These are phyloP conservation scores for Diaporthe sp. DNA, from an alignment of 2,329 filamentous ascomycete genomes.

Conservation along the genomic window DNA sequence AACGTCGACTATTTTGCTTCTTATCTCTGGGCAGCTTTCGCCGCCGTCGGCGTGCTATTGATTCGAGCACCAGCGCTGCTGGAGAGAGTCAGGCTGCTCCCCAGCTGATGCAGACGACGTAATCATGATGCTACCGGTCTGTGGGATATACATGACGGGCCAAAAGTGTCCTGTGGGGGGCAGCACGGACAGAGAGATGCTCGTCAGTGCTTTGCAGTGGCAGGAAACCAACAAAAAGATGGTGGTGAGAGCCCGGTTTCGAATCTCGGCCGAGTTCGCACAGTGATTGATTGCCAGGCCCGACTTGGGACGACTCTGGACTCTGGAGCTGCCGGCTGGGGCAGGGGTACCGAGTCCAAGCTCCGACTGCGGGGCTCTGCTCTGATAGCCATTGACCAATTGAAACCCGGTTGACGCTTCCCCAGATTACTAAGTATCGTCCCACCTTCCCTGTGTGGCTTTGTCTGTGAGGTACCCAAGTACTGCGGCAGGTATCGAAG, in stretches of 20 bases:
- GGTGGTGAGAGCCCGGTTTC: neutral
- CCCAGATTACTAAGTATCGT: slow-evolving; percentile 35
- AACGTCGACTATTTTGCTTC: neutral
- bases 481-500: neutral
- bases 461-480: neutral
- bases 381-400: slow-evolving; percentile 23
- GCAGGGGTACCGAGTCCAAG: neutral
- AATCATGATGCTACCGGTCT: neutral
- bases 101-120: slow-evolving; percentile 7
- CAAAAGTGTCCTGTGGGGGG: neutral
- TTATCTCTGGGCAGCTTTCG: neutral
- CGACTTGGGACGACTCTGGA: neutral
- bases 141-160: neutral
- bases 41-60: neutral
- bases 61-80: neutral
- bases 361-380: slow-evolving; percentile 22
- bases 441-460: neutral
- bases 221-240: neutral
- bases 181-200: neutral
- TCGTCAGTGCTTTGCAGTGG: neutral
- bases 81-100: slow-evolving; percentile 8
- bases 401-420: neutral
- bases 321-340: neutral
- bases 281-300: slow-evolving; percentile 22
- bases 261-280: slow-evolving; percentile 28